phyloP scores from a whole-genome alignment of 371 early-diverging fungal genomes.

The Rhizopus delemar region DNA sequence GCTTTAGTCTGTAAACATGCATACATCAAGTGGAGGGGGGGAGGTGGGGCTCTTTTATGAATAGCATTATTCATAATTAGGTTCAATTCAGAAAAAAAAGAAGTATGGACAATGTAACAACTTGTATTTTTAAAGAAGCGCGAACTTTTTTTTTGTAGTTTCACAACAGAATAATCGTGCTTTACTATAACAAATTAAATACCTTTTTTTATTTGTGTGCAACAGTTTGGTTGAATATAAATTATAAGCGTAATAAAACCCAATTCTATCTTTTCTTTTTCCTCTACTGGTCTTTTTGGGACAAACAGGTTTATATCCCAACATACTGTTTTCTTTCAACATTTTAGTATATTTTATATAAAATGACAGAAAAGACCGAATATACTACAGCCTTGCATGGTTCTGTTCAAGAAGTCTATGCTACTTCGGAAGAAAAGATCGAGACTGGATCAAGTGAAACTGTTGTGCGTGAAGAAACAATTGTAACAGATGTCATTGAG shows the following conservation, averaged over 20 bases:
- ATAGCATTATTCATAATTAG: too few species aligned
- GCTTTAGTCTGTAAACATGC: too few species aligned
- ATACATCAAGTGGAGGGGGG: too few species aligned
- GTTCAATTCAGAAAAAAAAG: not conserved
- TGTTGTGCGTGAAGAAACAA: constrained; percentile 2
- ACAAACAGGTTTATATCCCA: not conserved
- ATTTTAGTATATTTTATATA: constrained; percentile 12
- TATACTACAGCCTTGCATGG: not conserved
- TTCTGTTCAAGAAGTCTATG: constrained; percentile 1
- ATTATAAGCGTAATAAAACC: not conserved
- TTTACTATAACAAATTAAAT: not conserved
- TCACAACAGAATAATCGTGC: constrained; percentile 2
- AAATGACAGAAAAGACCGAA: constrained; percentile 29
- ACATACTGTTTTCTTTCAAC: constrained; percentile 1
- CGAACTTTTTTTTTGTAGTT: not conserved
- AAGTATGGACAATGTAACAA: not conserved
- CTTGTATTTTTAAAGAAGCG: not conserved
- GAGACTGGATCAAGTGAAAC: not conserved
- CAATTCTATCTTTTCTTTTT: not conserved
- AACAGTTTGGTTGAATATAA: not conserved
- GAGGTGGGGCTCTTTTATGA: too few species aligned
- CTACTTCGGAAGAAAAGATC: constrained; percentile 10
- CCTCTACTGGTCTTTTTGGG: not conserved
- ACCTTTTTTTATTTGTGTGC: not conserved
- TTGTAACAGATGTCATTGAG: constrained; percentile 9